Evolutionary conservation across 768 basidiomycete species (phyloP), one percentile per base, ranked within the genome.

Genomic region (Chalciporus chontae): DNA sequence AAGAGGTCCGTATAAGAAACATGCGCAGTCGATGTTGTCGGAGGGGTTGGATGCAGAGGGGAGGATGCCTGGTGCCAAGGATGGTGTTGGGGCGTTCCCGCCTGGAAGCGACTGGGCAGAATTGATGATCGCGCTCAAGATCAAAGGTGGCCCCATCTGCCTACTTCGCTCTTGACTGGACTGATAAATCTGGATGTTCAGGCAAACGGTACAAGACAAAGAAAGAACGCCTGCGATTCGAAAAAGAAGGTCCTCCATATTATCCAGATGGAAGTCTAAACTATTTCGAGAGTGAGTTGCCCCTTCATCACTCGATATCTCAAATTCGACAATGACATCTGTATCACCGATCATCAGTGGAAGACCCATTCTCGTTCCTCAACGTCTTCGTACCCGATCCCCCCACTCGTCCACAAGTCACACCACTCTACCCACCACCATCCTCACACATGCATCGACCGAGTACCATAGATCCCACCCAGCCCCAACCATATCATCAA

Each of bases 171-270:
- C 1, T 11, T 26, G 15, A 40, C 41, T 39, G 13, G 7, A 6
- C 21, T 38, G 6, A 47, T 19, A 5, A 8, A 15, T 24, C 7
- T 5, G 34, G 34, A n/a, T 36, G 8, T 31, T 19, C 29, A 87
- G 87, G 86, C 17, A 90, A 89, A 58, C 77, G 81, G 11, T 89
- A 90, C 60, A 79, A 78, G 48, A 90, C 87, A 2, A 91, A 91
- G 73, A 90, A 85, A 58, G 88, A 91, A 55, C 75, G 88, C 9
- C 57, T 89, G 50, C 75, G 85, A n/a, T 76, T 90, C 40, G 89
- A 90, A 59, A 84, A 79, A 52, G 81, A 83, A 52, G 88, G 88
- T 0, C 85, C 84, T 15, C 89, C 88, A 0, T 74, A 76, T 19
- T 72, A 73, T 6, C 62, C 78, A n/a, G 88, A 91, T 60, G 88